Conservation (phyloP, 108 stramenopile species). For the Craspedostauros australis region DNA sequence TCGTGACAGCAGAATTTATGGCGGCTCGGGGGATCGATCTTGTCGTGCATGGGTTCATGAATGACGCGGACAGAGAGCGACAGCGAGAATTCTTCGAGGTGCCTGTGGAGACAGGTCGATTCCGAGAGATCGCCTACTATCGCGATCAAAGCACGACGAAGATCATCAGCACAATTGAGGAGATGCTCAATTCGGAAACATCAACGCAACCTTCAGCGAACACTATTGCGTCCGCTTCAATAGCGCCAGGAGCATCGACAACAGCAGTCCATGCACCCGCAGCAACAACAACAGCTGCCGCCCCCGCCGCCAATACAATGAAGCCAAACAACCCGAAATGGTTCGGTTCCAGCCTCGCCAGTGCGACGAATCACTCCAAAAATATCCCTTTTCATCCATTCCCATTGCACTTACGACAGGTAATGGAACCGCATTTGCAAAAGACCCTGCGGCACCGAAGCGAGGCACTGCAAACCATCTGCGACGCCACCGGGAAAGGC, state of each 20-base stretch:
- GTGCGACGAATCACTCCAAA: slow-evolving; percentile 33
- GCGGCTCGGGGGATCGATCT: slow-evolving; percentile 49
- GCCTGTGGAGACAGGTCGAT: slow-evolving; percentile 38
- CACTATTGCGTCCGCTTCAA: no score
- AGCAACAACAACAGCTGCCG: neutral
- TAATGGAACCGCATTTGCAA: slow-evolving; percentile 48
- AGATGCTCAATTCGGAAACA: neutral
- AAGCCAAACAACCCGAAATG: slow-evolving; percentile 30
- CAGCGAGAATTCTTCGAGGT: slow-evolving; percentile 54
- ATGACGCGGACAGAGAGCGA: slow-evolving; percentile 40
- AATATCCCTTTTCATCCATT: slow-evolving; percentile 46
- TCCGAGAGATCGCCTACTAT: slow-evolving; percentile 54
- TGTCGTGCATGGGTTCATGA: slow-evolving; percentile 72
- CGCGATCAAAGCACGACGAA: slow-evolving; percentile 55
- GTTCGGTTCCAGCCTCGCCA: slow-evolving; percentile 48
- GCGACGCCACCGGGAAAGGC: slow-evolving; percentile 22
- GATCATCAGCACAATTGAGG: slow-evolving; percentile 34
- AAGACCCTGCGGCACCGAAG: slow-evolving; percentile 34
- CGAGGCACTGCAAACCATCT: slow-evolving; percentile 35
- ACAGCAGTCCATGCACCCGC: neutral
- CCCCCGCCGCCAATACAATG: neutral
- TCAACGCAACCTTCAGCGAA: no score
- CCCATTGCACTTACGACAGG: slow-evolving; percentile 29
- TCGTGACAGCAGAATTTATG: slow-evolving; percentile 66
- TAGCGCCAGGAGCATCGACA: neutral